Evolutionary conservation across 1,284 basidiomycete genomes (phyloP).

Genomic region (Tylopilus sp.): DNA sequence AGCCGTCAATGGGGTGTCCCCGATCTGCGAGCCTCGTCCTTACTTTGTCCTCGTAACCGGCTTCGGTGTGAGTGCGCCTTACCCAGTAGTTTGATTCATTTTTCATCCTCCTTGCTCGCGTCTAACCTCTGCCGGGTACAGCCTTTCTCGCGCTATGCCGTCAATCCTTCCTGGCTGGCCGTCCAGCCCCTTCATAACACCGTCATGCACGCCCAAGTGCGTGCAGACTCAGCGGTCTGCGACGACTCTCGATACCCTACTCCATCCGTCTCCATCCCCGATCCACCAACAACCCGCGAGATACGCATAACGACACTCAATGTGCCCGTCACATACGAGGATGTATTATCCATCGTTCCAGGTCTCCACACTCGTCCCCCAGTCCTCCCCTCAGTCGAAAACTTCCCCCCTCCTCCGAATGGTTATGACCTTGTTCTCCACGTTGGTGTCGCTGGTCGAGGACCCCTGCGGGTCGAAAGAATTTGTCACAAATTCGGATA

Average conservation of each 20-base stretch:
- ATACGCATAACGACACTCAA: constrained; percentile 60
- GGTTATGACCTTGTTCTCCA: constrained; percentile 76
- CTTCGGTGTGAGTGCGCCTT: constrained; percentile 49
- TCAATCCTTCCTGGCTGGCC: constrained; percentile 63
- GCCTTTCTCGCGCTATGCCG: constrained; percentile 52
- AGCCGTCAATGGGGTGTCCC: constrained; percentile 17
- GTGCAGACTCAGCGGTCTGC: constrained; percentile 10
- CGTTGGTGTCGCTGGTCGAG: constrained; percentile 63
- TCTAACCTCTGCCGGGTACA: constrained; percentile 29
- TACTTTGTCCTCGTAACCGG: constrained; percentile 53
- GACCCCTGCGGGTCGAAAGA: constrained; percentile 60
- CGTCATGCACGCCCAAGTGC: constrained; percentile 41
- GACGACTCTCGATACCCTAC: constrained; percentile 9
- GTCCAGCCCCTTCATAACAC: constrained; percentile 53
- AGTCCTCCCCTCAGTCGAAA: constrained; percentile 41
- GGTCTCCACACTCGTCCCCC: constrained; percentile 61
- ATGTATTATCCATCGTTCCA: constrained; percentile 54
- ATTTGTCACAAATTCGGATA: constrained; percentile 68
- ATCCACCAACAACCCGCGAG: constrained; percentile 24
- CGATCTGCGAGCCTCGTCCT: constrained; percentile 21
- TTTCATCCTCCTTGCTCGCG: constrained; percentile 8
- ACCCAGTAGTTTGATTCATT: constrained; percentile 21
- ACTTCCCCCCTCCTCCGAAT: constrained; percentile 41
- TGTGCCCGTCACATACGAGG: constrained; percentile 58
- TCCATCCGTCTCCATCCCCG: constrained; percentile 3